Evolutionary conservation across 1,139 yeast species (phyloP).

Genomic region (Taiozyma sp.): DNA sequence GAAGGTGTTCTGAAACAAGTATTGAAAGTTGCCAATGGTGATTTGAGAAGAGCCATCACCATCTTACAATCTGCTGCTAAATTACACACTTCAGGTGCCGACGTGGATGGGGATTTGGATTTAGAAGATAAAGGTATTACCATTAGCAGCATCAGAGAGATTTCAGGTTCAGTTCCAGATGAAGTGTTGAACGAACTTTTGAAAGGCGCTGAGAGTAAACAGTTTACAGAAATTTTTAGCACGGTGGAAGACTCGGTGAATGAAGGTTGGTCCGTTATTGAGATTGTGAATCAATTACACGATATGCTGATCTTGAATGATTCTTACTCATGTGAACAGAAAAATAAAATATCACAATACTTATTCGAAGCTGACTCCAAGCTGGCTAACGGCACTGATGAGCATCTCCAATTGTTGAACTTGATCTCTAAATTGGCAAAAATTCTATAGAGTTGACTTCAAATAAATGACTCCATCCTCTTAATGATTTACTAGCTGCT

Average conservation of each 20-base stretch:
- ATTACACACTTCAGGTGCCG: slow-evolving; percentile 32
- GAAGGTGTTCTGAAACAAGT: slow-evolving; percentile 55
- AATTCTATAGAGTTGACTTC: slow-evolving; percentile 24
- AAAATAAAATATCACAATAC: slow-evolving; percentile 56
- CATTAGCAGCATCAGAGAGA: slow-evolving; percentile 49
- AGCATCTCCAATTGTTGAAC: slow-evolving; percentile 76
- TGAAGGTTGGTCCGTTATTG: slow-evolving; percentile 87
- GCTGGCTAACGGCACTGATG: slow-evolving; percentile 84
- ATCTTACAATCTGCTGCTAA: slow-evolving; percentile 83
- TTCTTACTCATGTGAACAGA: slow-evolving; percentile 44
- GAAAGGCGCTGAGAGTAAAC: slow-evolving; percentile 30
- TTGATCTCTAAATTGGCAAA: slow-evolving; percentile 54
- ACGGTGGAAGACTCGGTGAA: slow-evolving; percentile 51
- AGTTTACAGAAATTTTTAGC: slow-evolving; percentile 36
- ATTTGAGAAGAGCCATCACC: slow-evolving; percentile 89
- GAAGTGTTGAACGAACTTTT: slow-evolving; percentile 41
- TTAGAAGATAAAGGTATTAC: slow-evolving; percentile 32
- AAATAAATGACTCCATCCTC: not conserved
- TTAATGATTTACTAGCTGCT: too few relatives aligned
- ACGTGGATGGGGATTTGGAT: slow-evolving; percentile 34
- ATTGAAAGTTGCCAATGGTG: slow-evolving; percentile 72
- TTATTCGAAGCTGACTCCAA: slow-evolving; percentile 74
- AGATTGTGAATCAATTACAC: slow-evolving; percentile 74
- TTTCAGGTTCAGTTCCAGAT: slow-evolving; percentile 83
- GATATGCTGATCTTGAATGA: slow-evolving; percentile 62